These are phyloP conservation scores for Talaromyces rugulosus DNA, from an alignment of 2,329 filamentous ascomycete genomes.

Conservation along the genomic window DNA sequence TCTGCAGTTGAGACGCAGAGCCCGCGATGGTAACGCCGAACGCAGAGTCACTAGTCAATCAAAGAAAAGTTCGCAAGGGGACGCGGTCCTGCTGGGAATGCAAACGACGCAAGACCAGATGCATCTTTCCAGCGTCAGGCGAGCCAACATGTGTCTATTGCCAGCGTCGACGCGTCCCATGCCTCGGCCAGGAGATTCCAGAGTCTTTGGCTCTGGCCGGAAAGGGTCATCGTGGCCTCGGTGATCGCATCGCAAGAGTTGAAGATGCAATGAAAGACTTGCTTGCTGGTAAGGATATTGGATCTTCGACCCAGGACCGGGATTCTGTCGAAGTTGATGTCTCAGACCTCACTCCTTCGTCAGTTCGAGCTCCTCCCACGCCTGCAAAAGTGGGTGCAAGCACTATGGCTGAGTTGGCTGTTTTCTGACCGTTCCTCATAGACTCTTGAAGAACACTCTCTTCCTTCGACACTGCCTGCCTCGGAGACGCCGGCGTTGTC, in stretches of 20 bases:
- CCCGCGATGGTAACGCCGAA: neutral
- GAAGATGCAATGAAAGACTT: slow-evolving; percentile 15
- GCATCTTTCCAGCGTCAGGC: slow-evolving; percentile 16
- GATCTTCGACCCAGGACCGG: neutral
- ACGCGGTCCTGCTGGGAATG: slow-evolving; percentile 28
- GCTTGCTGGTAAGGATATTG: slow-evolving; percentile 2
- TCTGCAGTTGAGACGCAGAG: neutral
- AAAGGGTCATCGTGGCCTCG: slow-evolving; percentile 13
- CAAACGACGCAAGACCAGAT: slow-evolving; percentile 25
- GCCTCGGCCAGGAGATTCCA: slow-evolving; percentile 21
- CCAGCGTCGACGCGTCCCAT: slow-evolving; percentile 19
- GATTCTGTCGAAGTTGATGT: neutral
- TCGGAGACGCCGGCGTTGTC: neutral
- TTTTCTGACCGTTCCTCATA: neutral
- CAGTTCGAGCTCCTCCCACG: neutral
- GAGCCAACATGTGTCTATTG: slow-evolving; percentile 19
- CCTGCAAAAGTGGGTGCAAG: slow-evolving; percentile 1
- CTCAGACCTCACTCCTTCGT: neutral
- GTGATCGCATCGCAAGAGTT: slow-evolving; percentile 14
- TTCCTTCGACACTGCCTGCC: neutral
- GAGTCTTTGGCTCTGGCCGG: slow-evolving; percentile 16
- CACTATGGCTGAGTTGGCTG: neutral
- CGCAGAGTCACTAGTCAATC: neutral
- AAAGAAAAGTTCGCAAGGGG: slow-evolving; percentile 15
- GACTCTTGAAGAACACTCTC: neutral